Evolutionary conservation across 345 rosid genomes (phyloP).

Genomic region (Sisymbrium altissimum): DNA sequence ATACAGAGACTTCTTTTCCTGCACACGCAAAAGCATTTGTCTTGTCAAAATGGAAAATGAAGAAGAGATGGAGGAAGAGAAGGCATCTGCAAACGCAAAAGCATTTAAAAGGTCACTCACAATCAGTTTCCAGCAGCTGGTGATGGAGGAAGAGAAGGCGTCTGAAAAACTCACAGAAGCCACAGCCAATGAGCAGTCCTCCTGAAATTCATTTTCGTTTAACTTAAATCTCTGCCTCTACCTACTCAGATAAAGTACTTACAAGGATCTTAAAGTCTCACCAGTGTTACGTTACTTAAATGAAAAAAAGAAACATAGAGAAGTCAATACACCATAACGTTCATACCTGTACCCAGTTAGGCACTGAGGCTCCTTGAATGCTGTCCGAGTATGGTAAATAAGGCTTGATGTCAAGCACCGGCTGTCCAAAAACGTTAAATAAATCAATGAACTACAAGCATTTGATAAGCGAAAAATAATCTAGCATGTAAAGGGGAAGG

Average conservation of each 20-base stretch:
- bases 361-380: constrained; percentile 66
- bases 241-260: background rate
- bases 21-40: constrained; percentile 8
- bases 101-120: constrained; percentile 43
- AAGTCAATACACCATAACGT: background rate
- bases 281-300: background rate
- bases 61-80: constrained; percentile 5
- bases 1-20: constrained; percentile 73
- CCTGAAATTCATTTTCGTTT: constrained; percentile 35
- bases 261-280: background rate
- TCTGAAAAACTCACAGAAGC: constrained; percentile 70
- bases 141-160: constrained; percentile 53
- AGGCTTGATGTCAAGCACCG: constrained; percentile 83
- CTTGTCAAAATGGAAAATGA: background rate
- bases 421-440: constrained; percentile 47
- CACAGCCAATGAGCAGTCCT: constrained; percentile 56
- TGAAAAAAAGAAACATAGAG: background rate
- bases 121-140: constrained; percentile 58
- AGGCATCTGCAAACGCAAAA: too few species aligned
- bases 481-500: background rate
- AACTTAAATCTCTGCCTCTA: background rate
- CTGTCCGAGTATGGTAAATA: constrained; percentile 86
- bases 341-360: constrained; percentile 76
- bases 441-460: background rate
- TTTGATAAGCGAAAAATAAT: background rate